Evolutionary conservation across 495 filamentous ascomycete genomes (phyloP).

Genomic region (Penicillium crystallinum): DNA sequence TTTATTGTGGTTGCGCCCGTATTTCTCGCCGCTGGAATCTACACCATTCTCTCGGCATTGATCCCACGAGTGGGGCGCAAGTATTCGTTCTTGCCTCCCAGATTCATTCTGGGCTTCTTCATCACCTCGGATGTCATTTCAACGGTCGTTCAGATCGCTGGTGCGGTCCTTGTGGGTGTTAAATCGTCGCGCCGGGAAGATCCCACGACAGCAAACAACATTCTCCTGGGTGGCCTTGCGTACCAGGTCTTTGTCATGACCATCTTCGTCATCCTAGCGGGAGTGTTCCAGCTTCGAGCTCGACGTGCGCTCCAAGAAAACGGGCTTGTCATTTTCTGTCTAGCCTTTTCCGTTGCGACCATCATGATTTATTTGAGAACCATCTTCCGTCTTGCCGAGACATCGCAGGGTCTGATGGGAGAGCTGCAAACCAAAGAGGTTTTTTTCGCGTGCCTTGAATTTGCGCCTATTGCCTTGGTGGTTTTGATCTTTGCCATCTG

Average conservation of each 20-base stretch:
- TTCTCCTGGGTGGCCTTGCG: slow-evolving; percentile 46
- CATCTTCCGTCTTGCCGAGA: slow-evolving; percentile 51
- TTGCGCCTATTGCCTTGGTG: slow-evolving; percentile 46
- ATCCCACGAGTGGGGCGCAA: slow-evolving; percentile 25
- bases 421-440: slow-evolving; percentile 42
- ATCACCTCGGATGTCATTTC: slow-evolving; percentile 45
- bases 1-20: slow-evolving; percentile 55
- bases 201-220: slow-evolving; percentile 43
- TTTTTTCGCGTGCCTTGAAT: slow-evolving; percentile 50
- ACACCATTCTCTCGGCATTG: slow-evolving; percentile 42
- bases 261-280: slow-evolving; percentile 39
- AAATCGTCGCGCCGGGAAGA: slow-evolving; percentile 35
- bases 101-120: slow-evolving; percentile 21
- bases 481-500: slow-evolving; percentile 37
- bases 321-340: slow-evolving; percentile 4
- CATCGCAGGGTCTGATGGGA: slow-evolving; percentile 44
- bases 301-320: slow-evolving; percentile 5
- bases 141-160: slow-evolving; percentile 47
- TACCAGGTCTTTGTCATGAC: slow-evolving; percentile 47
- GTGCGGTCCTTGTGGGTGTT: slow-evolving; percentile 45
- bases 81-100: slow-evolving; percentile 23
- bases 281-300: slow-evolving; percentile 18
- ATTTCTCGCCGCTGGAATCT: slow-evolving; percentile 50
- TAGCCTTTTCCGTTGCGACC: slow-evolving; percentile 32
- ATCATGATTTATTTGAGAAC: slow-evolving; percentile 50